Evolutionary conservation across 2,329 filamentous ascomycete genomes (phyloP), one percentile per base, ranked within the genome.

Genomic region (Purpureocillium takamizusanense): DNA sequence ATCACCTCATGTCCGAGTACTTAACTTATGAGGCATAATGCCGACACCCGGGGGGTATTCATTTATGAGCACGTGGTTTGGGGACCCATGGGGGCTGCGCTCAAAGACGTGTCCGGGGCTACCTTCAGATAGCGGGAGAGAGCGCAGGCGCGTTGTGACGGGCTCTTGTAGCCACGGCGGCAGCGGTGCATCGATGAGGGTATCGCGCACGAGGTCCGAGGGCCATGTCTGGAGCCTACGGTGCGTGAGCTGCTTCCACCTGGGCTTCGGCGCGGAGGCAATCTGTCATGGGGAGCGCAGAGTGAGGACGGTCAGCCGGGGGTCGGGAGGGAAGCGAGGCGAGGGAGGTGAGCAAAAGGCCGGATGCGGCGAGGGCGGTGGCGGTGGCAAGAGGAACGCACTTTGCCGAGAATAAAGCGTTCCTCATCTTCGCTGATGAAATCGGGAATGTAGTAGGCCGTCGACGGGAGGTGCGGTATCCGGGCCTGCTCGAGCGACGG

Each of bases 31-130:
- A 34, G 89, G 81, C 86, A 95, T 94, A 48, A 97, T 97, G n/a
- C 90, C 90, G 45, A 95, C 77, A 2, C 86, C 86, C 0, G 86
- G 78, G 2, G 72, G 71, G 59, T 97, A 98, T 59, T 95, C 89
- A 54, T 98, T 98, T 50, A 97, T 79, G 29, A 97, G 70, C 33
- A 94, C 86, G 62, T 97, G 92, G 51, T 97, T 98, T 3, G 90
- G 86, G 4, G 67, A 70, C 14, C 66, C 51, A 54, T 97, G 89
- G 5, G 86, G 85, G 36, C 88, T 86, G 15, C 68, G 56, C 14
- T 60, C 56, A 50, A 81, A 81, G 7, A 81, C 57, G 49, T 74
- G 61, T 31, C 38, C 38, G 39, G 44, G 14, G 23, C 41, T 35
- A 15, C 42, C 40, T 12, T 44, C 39, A 38, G 60, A 62, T 9